A percentile compares a stretch with the other conserved stretches of the same genome.
Conservation (phyloP, 1,284 basidiomycete species). For the Pholiota adiposa region DNA sequence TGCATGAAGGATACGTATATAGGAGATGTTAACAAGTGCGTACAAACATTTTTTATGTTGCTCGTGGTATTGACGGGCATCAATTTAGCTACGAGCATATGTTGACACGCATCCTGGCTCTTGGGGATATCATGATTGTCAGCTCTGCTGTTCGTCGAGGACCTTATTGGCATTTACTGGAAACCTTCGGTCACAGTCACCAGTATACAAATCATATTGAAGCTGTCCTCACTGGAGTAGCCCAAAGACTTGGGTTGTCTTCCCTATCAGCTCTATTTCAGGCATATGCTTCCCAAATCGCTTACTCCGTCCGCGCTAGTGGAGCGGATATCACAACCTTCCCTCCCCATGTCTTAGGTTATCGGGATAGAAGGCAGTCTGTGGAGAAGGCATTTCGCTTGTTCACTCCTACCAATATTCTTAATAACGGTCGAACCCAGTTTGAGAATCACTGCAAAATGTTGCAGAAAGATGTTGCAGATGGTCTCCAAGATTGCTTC, state of each 20-base stretch:
- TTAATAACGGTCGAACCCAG: conserved; percentile 49
- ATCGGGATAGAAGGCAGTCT: conserved; percentile 59
- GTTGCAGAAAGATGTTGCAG: conserved; percentile 50
- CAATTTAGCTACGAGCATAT: conserved; percentile 71
- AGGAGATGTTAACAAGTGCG: conserved; percentile 26
- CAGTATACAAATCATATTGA: conserved; percentile 67
- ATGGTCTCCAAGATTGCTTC: conserved; percentile 70
- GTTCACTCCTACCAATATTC: conserved; percentile 65
- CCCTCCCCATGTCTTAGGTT: conserved; percentile 76
- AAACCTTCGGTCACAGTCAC: conserved; percentile 56
- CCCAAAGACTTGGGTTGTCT: conserved; percentile 71
- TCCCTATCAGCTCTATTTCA: conserved; percentile 74
- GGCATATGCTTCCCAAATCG: conserved; percentile 81
- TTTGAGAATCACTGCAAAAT: conserved; percentile 70
- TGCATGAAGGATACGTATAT: conserved; percentile 48
- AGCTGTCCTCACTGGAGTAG: conserved; percentile 64
- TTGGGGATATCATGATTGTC: conserved; percentile 86
- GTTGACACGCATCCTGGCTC: conserved; percentile 77
- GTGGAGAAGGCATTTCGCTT: conserved; percentile 63
- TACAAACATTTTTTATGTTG: conserved; percentile 11
- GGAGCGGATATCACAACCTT: conserved; percentile 65
- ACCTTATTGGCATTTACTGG: conserved; percentile 87
- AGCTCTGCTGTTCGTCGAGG: conserved; percentile 83
- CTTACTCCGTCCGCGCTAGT: conserved; percentile 59
- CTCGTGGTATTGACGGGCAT: not conserved